Conservation (phyloP, 495 filamentous ascomycete genomes). For the Penicillium herquei region DNA sequence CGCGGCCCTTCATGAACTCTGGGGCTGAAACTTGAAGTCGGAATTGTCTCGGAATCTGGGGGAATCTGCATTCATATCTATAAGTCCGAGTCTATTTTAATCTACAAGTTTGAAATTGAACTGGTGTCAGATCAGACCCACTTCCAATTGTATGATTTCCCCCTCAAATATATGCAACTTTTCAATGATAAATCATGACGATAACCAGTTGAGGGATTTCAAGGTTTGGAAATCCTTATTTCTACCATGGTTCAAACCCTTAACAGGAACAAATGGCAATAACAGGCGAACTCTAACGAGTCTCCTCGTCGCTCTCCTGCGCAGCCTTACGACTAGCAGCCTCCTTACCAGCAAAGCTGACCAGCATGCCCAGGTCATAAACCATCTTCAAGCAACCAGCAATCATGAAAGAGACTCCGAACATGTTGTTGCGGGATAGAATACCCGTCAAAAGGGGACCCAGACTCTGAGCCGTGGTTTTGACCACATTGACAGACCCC, state of each 20-base stretch:
- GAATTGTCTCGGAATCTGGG: too few relatives aligned
- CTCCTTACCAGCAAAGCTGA: constrained; percentile 57
- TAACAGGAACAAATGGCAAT: not conserved
- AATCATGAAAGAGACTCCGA: constrained; percentile 70
- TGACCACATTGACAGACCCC: constrained; percentile 67
- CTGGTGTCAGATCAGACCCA: too few relatives aligned
- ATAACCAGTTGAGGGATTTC: not conserved
- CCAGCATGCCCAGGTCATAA: constrained; percentile 73
- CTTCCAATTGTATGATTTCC: not conserved
- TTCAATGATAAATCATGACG: too few relatives aligned
- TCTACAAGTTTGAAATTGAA: too few relatives aligned
- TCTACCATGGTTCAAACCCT: not conserved
- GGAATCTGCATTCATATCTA: too few relatives aligned
- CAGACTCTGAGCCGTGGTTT: constrained; percentile 58
- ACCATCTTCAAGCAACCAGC: constrained; percentile 66
- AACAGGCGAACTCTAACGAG: not conserved
- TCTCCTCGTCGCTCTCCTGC: constrained; percentile 16
- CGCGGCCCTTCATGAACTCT: too few relatives aligned
- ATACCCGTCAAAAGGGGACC: constrained; percentile 70
- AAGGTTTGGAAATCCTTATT: not conserved
- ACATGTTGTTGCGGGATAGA: constrained; percentile 57
- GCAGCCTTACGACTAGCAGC: constrained; percentile 17
- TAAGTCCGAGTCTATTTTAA: too few relatives aligned
- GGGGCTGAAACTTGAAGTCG: too few relatives aligned
- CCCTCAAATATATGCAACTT: too few relatives aligned